A percentile compares a stretch with the other conserved stretches of the same genome.
These are phyloP conservation scores for Fusarium sp. DNA, from an alignment of 2,329 filamentous ascomycete genomes.

Conservation along the genomic window DNA sequence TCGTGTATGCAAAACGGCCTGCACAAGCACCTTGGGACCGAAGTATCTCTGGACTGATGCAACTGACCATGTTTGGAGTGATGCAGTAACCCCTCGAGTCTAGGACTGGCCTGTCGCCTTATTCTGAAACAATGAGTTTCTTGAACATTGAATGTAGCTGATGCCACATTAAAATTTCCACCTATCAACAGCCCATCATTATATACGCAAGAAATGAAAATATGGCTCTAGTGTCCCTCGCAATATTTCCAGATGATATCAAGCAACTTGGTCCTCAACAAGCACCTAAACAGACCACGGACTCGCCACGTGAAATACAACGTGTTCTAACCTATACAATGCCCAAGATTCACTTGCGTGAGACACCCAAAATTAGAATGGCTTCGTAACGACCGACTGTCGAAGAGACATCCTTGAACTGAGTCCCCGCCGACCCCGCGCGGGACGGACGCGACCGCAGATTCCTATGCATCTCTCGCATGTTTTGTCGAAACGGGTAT, in stretches of 20 bases:
- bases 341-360: neutral
- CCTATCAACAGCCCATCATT: neutral
- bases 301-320: neutral
- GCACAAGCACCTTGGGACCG: neutral
- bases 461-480: neutral
- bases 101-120: neutral
- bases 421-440: neutral
- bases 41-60: neutral
- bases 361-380: neutral
- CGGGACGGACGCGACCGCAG: neutral
- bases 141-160: neutral
- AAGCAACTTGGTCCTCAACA: neutral
- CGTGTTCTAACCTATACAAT: neutral
- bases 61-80: neutral
- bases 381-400: neutral
- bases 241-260: neutral
- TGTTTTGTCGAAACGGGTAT: neutral
- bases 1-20: neutral
- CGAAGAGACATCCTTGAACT: neutral
- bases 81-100: neutral
- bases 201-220: neutral
- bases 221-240: neutral
- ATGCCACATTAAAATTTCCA: neutral
- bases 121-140: neutral
- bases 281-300: neutral